Evolutionary conservation across 1,139 yeast species (phyloP), one percentile per base, ranked within the genome.

Genomic region (Blastobotrys apis): DNA sequence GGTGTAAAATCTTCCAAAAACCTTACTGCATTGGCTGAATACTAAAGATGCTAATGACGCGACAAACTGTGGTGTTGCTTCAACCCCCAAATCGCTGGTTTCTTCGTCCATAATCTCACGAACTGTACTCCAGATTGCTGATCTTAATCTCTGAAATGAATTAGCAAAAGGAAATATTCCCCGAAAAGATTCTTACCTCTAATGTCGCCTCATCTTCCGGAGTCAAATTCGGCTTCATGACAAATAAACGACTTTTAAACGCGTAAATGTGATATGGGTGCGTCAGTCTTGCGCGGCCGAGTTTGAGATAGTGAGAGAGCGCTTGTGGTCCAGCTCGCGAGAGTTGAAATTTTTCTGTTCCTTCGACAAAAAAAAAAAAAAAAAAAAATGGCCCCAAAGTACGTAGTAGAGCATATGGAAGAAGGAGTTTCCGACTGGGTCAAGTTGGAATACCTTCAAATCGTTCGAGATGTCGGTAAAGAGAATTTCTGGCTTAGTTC

Each of bases 391-490:
- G 47, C 47, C 9, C 47, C 47, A 22, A 87, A 85, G 66, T 90
- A 87, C 71, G 78, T 92, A 44, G 87, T 92, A 47, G 98, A 92
- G 67, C 98, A 92, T 63, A 88, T 92, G 97, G 98, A 92, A 65
- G 85, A 81, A 50, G 97, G 95, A 1, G 87, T 92, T 73, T 86
- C 95, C 54, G 94, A 85, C 57, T 92, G 98, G 98, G 97, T 90
- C 34, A 75, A 78, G 37, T 73, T 92, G 20, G 98, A 92, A 60
- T 92, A 92, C 63, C 69, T 79, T 25, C 87, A 84, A 58, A 88
- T 92, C 47, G 78, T 88, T 44, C 71, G 76, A 44, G 97, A 90
- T 53, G 81, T 92, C 5, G 97, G 97, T 2, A 68, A 71, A 26
- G 80, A 78, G 31, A 87, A 88, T 62, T 72, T 92, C 43, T 69